A percentile compares a stretch with the other conserved stretches of the same genome.
Conservation (phyloP, 305 asterid genomes). For the Fraxinus nigra region DNA sequence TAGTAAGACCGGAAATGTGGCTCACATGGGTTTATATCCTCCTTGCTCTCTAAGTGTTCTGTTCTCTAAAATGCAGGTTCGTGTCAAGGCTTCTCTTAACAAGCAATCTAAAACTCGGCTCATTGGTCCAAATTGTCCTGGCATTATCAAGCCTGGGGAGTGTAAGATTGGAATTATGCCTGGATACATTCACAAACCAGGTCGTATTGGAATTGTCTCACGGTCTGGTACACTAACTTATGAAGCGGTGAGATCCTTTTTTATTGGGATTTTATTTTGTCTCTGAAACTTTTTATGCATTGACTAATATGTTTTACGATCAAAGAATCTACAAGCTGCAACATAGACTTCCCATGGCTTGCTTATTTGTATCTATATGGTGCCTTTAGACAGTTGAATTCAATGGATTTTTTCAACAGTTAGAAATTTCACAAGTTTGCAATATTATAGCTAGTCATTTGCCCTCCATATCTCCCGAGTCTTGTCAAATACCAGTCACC, state of each 20-base stretch:
- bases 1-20: not conserved
- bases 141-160: conserved; percentile 98
- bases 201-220: conserved; percentile 90
- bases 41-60: conserved; percentile 19
- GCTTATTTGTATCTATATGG: not conserved
- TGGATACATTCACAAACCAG: conserved; percentile 98
- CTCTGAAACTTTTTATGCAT: not conserved
- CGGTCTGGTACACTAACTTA: conserved; percentile 89
- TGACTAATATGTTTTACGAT: not conserved
- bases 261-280: not conserved
- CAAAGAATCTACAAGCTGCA: not conserved
- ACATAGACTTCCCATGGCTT: not conserved
- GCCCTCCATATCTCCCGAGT: not conserved
- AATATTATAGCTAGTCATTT: not conserved
- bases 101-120: conserved; percentile 83
- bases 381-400: not conserved
- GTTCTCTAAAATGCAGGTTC: conserved; percentile 47
- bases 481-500: not conserved
- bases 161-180: conserved; percentile 99
- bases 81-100: conserved; percentile 87
- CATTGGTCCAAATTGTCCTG: conserved; percentile 98
- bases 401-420: not conserved
- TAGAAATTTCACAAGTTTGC: not conserved
- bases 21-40: not conserved
- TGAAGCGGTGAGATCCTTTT: conserved; percentile 68